These are phyloP conservation scores for Elaeis guineensis DNA, from an alignment of 176 grass and related monocot genomes.

Conservation along the genomic window DNA sequence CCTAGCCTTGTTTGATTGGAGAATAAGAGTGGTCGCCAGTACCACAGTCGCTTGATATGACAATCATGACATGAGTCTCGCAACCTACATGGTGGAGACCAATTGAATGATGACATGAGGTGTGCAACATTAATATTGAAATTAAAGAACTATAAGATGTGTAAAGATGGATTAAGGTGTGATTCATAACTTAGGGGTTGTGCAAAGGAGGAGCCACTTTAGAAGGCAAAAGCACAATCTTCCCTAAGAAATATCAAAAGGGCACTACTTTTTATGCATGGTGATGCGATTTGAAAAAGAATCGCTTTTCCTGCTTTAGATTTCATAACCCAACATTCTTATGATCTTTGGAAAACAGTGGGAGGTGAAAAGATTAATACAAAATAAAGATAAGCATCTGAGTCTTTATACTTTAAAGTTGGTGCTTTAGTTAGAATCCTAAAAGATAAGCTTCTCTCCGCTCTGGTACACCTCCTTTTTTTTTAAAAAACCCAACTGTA, in stretches of 20 bases:
- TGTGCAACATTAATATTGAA: not conserved
- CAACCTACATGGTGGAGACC: not conserved
- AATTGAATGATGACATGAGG: slow-evolving; percentile 12
- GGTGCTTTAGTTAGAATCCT: slow-evolving; percentile 75
- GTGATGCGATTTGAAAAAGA: slow-evolving; percentile 67
- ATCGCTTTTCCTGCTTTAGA: slow-evolving; percentile 44
- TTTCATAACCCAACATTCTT: slow-evolving; percentile 64
- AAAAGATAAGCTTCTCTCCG: slow-evolving; percentile 40
- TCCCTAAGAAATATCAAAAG: too few relatives aligned
- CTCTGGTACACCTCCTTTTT: slow-evolving; percentile 4
- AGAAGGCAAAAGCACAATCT: slow-evolving; percentile 45
- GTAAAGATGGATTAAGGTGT: slow-evolving; percentile 19
- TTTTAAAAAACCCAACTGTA: slow-evolving; percentile 21
- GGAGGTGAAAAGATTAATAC: slow-evolving; percentile 61
- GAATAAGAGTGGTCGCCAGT: not conserved
- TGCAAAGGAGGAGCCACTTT: slow-evolving; percentile 60
- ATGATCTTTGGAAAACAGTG: slow-evolving; percentile 39
- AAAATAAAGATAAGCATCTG: slow-evolving; percentile 59
- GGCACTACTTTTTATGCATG: slow-evolving; percentile 60
- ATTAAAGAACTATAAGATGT: not conserved
- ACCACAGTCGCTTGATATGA: not conserved
- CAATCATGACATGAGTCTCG: not conserved
- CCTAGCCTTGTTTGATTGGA: slow-evolving; percentile 3
- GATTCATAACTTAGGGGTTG: slow-evolving; percentile 35
- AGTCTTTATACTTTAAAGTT: slow-evolving; percentile 55